Percentiles rank a stretch among this genome's conserved stretches.
These are phyloP conservation scores for Limonium bicolor DNA, from an alignment of 148 eudicot genomes.

Conservation along the genomic window DNA sequence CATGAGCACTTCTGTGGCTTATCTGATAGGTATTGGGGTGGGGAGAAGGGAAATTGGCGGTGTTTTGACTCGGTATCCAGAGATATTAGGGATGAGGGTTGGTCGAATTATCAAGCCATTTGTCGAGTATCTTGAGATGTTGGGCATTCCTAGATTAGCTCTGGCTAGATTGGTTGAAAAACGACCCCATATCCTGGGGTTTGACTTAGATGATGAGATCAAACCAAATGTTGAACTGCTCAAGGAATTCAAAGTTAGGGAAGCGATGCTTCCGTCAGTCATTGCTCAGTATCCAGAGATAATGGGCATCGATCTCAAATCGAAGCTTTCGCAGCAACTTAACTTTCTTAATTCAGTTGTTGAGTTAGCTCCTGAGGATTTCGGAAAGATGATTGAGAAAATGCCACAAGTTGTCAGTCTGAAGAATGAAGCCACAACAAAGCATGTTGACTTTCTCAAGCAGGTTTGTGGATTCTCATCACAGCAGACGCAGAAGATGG, in stretches of 20 bases:
- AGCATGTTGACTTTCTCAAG: conserved; percentile 74
- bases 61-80: conserved; percentile 68
- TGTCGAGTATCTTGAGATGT: conserved; percentile 69
- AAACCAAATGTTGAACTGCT: conserved; percentile 65
- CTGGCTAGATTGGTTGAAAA: conserved; percentile 82
- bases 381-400: conserved; percentile 69
- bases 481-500: conserved; percentile 59
- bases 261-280: conserved; percentile 50
- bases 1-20: conserved; percentile 98
- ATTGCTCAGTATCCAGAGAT: conserved; percentile 95
- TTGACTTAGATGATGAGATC: conserved; percentile 49
- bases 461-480: conserved; percentile 37
- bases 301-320: conserved; percentile 54
- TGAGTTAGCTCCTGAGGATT: conserved; percentile 41
- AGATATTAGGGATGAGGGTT: conserved; percentile 90
- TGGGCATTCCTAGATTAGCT: conserved; percentile 69
- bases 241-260: conserved; percentile 43
- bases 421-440: conserved; percentile 38
- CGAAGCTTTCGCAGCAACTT: conserved; percentile 42
- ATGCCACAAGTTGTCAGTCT: conserved; percentile 84
- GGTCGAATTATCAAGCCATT: conserved; percentile 83
- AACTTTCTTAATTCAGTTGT: conserved; percentile 32
- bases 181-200: conserved; percentile 83
- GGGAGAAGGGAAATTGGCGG: conserved; percentile 82
- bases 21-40: conserved; percentile 90